Conservation (phyloP, 495 filamentous ascomycete genomes). For the Hyaloscypha bicolor region DNA sequence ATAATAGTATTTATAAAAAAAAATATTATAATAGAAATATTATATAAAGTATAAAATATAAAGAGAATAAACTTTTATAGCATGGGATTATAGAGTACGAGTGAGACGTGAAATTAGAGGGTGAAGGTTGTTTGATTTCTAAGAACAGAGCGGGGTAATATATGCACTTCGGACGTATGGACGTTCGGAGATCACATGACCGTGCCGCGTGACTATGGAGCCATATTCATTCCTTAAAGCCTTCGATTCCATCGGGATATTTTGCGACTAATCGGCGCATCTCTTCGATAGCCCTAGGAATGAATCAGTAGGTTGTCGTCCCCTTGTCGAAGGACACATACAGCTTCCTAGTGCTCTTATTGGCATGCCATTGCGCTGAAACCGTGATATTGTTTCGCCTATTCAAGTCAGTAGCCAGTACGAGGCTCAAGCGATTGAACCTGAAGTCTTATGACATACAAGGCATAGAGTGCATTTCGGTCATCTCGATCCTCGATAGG, state of each 20-base stretch:
- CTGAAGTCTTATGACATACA: constrained; percentile 11
- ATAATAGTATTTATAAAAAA: too few species aligned
- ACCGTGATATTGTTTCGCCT: neutral
- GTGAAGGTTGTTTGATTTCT: too few species aligned
- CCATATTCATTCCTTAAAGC: constrained; percentile 10
- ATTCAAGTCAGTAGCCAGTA: neutral
- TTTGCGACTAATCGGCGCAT: constrained; percentile 7
- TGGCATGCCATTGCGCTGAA: neutral
- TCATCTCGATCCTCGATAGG: constrained; percentile 36
- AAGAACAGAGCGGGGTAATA: too few species aligned
- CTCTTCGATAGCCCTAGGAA: neutral
- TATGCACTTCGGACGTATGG: too few species aligned
- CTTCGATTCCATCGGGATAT: constrained; percentile 11
- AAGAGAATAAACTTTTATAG: too few species aligned
- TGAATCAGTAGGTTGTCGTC: neutral
- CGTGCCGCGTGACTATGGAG: too few species aligned
- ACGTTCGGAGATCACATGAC: too few species aligned
- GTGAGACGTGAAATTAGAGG: too few species aligned
- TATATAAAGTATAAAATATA: too few species aligned
- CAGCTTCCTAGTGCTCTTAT: neutral
- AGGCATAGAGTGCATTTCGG: constrained; percentile 35
- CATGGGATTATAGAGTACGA: too few species aligned
- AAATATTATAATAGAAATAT: too few species aligned
- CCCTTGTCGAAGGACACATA: neutral
- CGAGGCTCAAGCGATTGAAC: neutral